Percentiles rank a stretch among this genome's conserved stretches.
These are phyloP conservation scores for Plectranthus barbatus DNA, from an alignment of 257 asterid species.

Conservation along the genomic window DNA sequence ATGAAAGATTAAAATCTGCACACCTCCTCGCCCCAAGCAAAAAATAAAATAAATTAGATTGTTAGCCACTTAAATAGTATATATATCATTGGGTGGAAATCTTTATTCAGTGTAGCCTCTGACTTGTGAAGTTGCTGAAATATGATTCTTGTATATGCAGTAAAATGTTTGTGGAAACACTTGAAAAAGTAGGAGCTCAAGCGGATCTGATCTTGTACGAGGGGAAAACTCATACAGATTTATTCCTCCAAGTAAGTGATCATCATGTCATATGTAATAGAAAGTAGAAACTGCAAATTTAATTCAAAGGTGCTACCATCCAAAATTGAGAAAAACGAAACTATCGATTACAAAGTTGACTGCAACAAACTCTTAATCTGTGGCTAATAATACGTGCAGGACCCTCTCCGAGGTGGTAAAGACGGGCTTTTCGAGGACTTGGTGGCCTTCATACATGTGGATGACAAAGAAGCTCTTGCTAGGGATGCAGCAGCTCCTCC, in stretches of 20 bases:
- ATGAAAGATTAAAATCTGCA: no score
- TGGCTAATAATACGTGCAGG: slow-evolving; percentile 50
- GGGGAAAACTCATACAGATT: slow-evolving; percentile 91
- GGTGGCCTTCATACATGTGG: slow-evolving; percentile 59
- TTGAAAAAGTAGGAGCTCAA: slow-evolving; percentile 53
- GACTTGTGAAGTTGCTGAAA: neutral
- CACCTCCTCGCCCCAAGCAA: no score
- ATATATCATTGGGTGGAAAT: no score
- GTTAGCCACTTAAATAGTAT: no score
- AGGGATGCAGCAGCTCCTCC: slow-evolving; percentile 57
- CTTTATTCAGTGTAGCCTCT: no score
- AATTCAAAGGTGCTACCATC: no score
- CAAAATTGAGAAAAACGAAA: no score
- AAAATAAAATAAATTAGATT: no score
- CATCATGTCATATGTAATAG: neutral
- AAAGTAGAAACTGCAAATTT: neutral
- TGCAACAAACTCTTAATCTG: neutral
- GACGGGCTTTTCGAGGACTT: slow-evolving; percentile 71
- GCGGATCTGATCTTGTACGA: slow-evolving; percentile 63
- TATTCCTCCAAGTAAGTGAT: slow-evolving; percentile 75
- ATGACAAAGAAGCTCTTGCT: no score
- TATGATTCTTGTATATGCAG: slow-evolving; percentile 31
- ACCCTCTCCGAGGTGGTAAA: slow-evolving; percentile 91
- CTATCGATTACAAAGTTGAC: no score
- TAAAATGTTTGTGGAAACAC: slow-evolving; percentile 49